Evolutionary conservation across 2,329 filamentous ascomycete genomes (phyloP), one percentile per base, ranked within the genome.

Genomic region (Xylariaceae sp.): DNA sequence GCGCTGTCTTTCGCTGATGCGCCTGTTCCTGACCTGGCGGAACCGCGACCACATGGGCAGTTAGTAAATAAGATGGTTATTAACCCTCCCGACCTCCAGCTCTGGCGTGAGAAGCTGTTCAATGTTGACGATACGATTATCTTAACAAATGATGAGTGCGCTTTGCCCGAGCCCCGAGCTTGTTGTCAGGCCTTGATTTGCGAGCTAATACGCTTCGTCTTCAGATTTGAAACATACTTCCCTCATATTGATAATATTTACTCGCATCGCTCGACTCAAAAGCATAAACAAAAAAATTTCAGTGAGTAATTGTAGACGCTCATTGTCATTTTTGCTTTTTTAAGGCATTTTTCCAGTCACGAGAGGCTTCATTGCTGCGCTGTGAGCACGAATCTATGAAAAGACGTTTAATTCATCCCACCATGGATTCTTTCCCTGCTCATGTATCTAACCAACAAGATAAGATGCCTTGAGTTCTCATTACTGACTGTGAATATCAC

Each of bases 241-340:
- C 87, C 88, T 0, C 88, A 91, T 70, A 80, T 92, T 62, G 88
- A 91, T 73, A 91, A 91, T 68, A 81, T 91, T 62, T 92, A 91
- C 72, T 91, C 88, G 30, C 88, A 91, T 72, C 85, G 88, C 58
- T 91, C 88, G 1, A 91, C 88, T 2, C 88, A 91, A 68, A 79
- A 79, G 51, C 90, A 91, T 70, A 91, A 91, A 73, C 85, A 86
- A 64, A 89, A 89, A 64, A 85, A 86, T n/a, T 89, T 91, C 62
- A 78, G 57, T 60, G 26, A 54, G 57, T 58, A n/a, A 11, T n/a
- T 34, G 2, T 19, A 45, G 12, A 19, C 43, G 7, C 6, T 19
- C 3, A 19, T 37, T 37, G 35, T 5, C 11, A n/a, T 44, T 7
- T 31, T 7, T 2, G 42, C 42, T 26, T 45, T 9, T 19, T 35